Evolutionary conservation across 352 stramenopile species (phyloP).

Genomic region (Pythium aphanidermatum): DNA sequence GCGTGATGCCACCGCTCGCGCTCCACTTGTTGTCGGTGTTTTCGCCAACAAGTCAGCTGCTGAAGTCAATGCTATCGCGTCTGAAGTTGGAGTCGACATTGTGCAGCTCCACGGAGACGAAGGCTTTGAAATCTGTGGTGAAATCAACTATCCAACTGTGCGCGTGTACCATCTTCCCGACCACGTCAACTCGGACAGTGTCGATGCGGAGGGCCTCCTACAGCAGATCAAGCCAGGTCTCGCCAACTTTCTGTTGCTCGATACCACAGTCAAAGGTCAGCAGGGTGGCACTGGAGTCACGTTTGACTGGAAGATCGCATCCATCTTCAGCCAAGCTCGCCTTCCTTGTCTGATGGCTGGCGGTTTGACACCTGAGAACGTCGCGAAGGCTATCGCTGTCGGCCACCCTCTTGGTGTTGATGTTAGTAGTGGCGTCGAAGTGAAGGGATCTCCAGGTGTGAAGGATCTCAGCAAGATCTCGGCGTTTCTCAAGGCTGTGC

Average conservation of each 20-base stretch:
- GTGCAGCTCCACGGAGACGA: conserved; percentile 98
- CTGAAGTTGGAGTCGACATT: conserved; percentile 92
- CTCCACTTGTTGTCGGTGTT: conserved; percentile 91
- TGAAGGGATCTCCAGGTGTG: conserved; percentile 54
- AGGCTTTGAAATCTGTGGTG: conserved; percentile 81
- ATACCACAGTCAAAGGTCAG: conserved; percentile 94
- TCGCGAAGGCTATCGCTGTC: conserved; percentile 82
- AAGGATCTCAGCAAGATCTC: conserved; percentile 60
- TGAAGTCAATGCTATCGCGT: conserved; percentile 88
- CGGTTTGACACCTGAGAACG: conserved; percentile 92
- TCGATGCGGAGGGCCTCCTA: conserved; percentile 69
- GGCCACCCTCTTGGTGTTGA: conserved; percentile 91
- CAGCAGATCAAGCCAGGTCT: conserved; percentile 52
- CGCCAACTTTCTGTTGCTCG: conserved; percentile 91
- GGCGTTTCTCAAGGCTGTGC: conserved; percentile 56
- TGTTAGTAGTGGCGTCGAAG: conserved; percentile 95
- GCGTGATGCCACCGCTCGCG: conserved; percentile 58
- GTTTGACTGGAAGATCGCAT: conserved; percentile 96
- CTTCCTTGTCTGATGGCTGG: conserved; percentile 96
- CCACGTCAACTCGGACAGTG: conserved; percentile 54
- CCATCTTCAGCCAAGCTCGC: conserved; percentile 83
- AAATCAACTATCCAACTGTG: conserved; percentile 88
- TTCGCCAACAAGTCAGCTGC: conserved; percentile 94
- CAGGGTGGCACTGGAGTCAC: conserved; percentile 89
- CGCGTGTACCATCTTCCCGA: conserved; percentile 93